A percentile compares a stretch with the other conserved stretches of the same genome.
phyloP scores from a whole-genome alignment of 176 grass and related monocot genomes.

The Avena insularis region DNA sequence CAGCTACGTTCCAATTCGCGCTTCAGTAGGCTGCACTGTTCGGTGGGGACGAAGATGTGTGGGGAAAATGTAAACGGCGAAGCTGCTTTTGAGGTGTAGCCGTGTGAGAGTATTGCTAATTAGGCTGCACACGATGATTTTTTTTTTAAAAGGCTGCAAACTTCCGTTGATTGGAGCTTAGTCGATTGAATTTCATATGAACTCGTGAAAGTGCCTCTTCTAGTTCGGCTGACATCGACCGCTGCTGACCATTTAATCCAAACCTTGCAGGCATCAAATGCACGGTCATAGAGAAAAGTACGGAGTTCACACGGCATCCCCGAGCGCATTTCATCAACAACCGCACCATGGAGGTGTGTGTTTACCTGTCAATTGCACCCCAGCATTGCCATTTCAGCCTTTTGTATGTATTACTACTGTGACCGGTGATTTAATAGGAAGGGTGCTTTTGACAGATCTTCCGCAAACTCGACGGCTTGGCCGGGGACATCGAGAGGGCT shows the following conservation, averaged over 20 bases:
- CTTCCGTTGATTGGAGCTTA: not conserved
- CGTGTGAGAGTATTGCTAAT: not conserved
- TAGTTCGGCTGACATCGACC: not conserved
- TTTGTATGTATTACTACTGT: not conserved
- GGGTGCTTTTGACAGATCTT: constrained; percentile 57
- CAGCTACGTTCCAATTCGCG: not conserved
- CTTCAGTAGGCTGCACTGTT: not conserved
- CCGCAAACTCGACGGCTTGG: constrained; percentile 81
- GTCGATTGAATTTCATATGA: not conserved
- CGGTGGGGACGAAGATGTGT: not conserved
- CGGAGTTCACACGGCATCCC: constrained; percentile 72
- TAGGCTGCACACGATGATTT: not conserved
- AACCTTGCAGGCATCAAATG: constrained; percentile 70
- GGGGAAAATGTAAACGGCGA: not conserved
- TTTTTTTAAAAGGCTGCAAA: too few species aligned
- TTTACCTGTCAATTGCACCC: constrained; percentile 12
- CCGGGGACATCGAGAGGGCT: constrained; percentile 73
- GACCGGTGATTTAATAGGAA: not conserved
- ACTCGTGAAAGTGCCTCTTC: not conserved
- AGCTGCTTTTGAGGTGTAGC: not conserved
- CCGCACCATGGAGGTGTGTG: constrained; percentile 91
- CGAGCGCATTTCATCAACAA: constrained; percentile 98
- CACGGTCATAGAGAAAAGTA: constrained; percentile 70
- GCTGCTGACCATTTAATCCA: not conserved
- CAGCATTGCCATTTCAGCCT: not conserved